These are phyloP conservation scores for Leishmania major DNA, from an alignment of 208 protist genomes.

Conservation along the genomic window DNA sequence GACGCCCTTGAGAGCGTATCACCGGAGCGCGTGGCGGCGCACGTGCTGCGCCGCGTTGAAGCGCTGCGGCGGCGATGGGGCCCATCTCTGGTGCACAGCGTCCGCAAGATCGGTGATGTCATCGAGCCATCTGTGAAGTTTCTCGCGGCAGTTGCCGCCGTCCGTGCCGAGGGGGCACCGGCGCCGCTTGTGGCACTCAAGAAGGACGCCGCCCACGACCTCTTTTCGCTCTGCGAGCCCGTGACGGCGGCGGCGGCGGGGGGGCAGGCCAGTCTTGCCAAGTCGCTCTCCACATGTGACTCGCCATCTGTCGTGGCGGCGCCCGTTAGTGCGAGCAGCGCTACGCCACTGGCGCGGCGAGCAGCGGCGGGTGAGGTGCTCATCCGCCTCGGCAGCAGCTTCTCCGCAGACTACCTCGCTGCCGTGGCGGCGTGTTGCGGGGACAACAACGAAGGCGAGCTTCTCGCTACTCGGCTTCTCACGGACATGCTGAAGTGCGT, in stretches of 20 bases:
- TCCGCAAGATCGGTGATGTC: conserved; percentile 50
- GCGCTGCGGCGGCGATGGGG: conserved; percentile 53
- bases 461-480: conserved; percentile 68
- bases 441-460: conserved; percentile 68
- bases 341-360: conserved; percentile 18
- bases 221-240: conserved; percentile 42
- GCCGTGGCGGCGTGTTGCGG: conserved; percentile 67
- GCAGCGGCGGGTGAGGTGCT: conserved; percentile 43
- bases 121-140: conserved; percentile 54
- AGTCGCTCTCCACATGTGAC: conserved; percentile 10
- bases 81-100: conserved; percentile 53
- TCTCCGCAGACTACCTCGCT: conserved; percentile 68
- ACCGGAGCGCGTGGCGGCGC: conserved; percentile 17
- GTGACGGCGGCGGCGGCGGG: not conserved
- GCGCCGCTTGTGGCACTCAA: conserved; percentile 51
- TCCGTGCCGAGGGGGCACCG: conserved; percentile 40
- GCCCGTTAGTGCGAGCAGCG: conserved; percentile 22
- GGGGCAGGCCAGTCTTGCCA: not conserved
- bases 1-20: conserved; percentile 17
- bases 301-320: conserved; percentile 17
- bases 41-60: conserved; percentile 32
- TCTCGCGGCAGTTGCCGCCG: conserved; percentile 47
- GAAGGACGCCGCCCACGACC: conserved; percentile 55
- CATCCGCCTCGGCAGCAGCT: conserved; percentile 46
- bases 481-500: conserved; percentile 57